These are phyloP conservation scores for Yamadazyma tumulicola DNA, from an alignment of 805 yeast species.

Conservation along the genomic window DNA sequence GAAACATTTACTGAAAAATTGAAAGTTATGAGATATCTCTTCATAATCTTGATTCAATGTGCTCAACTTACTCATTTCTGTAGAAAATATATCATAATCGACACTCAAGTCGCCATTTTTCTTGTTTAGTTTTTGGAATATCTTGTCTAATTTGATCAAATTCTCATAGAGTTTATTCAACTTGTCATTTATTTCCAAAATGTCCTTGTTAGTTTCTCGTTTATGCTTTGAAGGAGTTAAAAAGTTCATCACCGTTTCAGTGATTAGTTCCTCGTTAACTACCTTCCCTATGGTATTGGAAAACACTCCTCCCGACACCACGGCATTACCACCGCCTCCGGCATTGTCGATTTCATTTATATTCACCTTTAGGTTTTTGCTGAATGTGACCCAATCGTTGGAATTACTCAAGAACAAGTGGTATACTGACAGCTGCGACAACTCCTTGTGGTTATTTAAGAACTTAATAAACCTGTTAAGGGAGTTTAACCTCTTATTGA, in stretches of 20 bases:
- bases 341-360: constrained; percentile 15
- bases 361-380: constrained; percentile 47
- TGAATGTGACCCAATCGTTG: constrained; percentile 69
- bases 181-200: constrained; percentile 64
- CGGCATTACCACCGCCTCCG: constrained; percentile 7
- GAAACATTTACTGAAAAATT: constrained; percentile 36
- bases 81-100: constrained; percentile 69
- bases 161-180: constrained; percentile 84
- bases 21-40: constrained; percentile 27
- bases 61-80: constrained; percentile 67
- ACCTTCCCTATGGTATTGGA: constrained; percentile 33
- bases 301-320: constrained; percentile 19
- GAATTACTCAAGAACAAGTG: constrained; percentile 67
- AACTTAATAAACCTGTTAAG: constrained; percentile 72
- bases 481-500: constrained; percentile 76
- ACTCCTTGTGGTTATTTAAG: constrained; percentile 67
- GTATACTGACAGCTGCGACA: constrained; percentile 67
- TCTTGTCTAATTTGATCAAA: constrained; percentile 70
- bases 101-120: constrained; percentile 68
- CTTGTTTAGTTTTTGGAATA: constrained; percentile 67
- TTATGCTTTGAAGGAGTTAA: constrained; percentile 65
- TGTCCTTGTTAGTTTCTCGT: constrained; percentile 71
- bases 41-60: constrained; percentile 28
- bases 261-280: constrained; percentile 70
- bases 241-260: constrained; percentile 92